Base-by-base conservation (phyloP, 192 early-diverging fungal genomes). In the Cladochytrium replicatum region DNA sequence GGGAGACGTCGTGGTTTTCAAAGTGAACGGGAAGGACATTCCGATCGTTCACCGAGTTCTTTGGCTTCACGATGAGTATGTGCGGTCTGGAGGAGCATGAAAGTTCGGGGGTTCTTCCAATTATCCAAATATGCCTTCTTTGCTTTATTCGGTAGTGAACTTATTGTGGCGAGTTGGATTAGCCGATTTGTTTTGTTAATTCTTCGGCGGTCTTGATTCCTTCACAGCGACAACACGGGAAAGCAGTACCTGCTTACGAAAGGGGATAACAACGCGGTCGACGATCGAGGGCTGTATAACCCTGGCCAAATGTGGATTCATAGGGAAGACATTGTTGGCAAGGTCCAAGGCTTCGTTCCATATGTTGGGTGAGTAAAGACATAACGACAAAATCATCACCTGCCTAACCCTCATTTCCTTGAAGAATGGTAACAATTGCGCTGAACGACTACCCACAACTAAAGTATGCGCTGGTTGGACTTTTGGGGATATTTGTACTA, bases 31-130 rank as follows among this genome's bases (percentile, higher is more conserved):
- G 47, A 83, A 84, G 57, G 76, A 80, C 29, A 84, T 99, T 44
- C 95, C 95, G 2, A 99, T 99, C 61, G 93, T 99, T 24, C 95
- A 99, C 66, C 80, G 95, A 41, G 87, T 95, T 11, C 74, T 97
- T 50, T 85, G 90, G 64, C 68, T 96, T 19, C 95, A 99, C 60
- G 83, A 85, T 41, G 78, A 81, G 86, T 86, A 69, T 40, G 63
- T 48, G n/a, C n/a, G n/a, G n/a, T n/a, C n/a, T n/a, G n/a, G n/a
- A n/a, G n/a, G n/a, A n/a, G n/a, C n/a, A n/a, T n/a, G n/a, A n/a
- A n/a, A n/a, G n/a, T n/a, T n/a, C n/a, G n/a, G n/a, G n/a, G n/a
- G n/a, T n/a, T n/a, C n/a, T n/a, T n/a, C n/a, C n/a, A n/a, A n/a
- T n/a, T n/a, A n/a, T n/a, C n/a, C n/a, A n/a, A n/a, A n/a, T n/a